Base-by-base conservation (phyloP, 345 rosid genomes). In the Dovyalis caffra region DNA sequence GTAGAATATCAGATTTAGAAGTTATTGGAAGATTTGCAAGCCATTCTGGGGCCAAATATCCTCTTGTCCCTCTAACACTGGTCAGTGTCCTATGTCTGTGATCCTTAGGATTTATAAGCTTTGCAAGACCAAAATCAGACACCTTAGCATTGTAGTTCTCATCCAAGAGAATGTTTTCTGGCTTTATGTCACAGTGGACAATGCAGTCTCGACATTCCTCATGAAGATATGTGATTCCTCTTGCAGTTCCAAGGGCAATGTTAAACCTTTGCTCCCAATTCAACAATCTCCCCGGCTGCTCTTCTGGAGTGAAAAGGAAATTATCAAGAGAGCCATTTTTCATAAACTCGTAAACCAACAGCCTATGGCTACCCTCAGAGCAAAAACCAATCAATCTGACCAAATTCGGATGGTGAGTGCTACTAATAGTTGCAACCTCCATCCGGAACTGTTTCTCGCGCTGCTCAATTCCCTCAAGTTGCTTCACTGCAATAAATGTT, bases 201-300 rank as follows among this genome's bases (percentile, higher is more conserved):
- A 79, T 79, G 79, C 82, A 79, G 61, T 79, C 79, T 43, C 79
- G 78, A 75, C 82, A 79, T 79, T 79, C 82, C 69, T 79, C 79
- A 5, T 79, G 82, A 64, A 79, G 82, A 37, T 79, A 79, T 1
- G 82, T 74, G 78, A 79, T 79, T 60, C 82, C 82, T 74, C 78
- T 79, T 11, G 82, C 82, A 32, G 78, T 79, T 56, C 82, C 82
- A 64, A 79, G 66, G 12, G 82, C 78, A 16, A 74, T 74, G 47
- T 33, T 64, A 66, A 74, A 79, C 66, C 82, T 69, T 5, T 28
- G 16, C 71, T 40, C 72, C 82, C 82, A 79, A 45, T 57, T 58
- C 63, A 79, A 65, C 9, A 64, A 49, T 28, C 71, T 79, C 8
- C 67, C 82, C 4, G 78, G n/a, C 53, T 74, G 68, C 29, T 70